These are phyloP conservation scores for Penicillium thymicola DNA, from an alignment of 2,329 filamentous ascomycete genomes.

Conservation along the genomic window DNA sequence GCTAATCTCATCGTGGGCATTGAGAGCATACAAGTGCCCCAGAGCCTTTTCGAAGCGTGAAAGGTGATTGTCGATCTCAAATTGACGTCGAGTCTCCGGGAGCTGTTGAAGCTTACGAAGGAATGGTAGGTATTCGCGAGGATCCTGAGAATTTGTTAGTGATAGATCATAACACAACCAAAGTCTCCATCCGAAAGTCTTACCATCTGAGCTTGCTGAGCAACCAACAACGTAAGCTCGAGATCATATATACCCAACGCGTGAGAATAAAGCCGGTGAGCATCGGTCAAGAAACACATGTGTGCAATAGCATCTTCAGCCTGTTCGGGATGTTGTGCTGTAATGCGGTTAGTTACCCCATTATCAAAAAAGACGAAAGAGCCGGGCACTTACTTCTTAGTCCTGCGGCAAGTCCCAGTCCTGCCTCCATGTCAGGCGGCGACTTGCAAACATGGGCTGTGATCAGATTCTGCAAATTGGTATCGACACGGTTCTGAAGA, in stretches of 20 bases:
- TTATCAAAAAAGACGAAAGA: not conserved
- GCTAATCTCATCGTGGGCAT: conserved; percentile 73
- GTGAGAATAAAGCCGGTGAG: conserved; percentile 86
- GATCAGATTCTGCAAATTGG: conserved; percentile 82
- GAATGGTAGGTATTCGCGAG: conserved; percentile 91
- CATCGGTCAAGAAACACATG: conserved; percentile 94
- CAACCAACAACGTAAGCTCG: conserved; percentile 82
- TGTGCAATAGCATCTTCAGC: conserved; percentile 91
- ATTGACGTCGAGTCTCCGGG: conserved; percentile 66
- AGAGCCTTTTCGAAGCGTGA: conserved; percentile 74
- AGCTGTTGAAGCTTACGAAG: conserved; percentile 81
- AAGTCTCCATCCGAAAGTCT: not conserved
- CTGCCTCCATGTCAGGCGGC: conserved; percentile 84
- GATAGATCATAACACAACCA: not conserved
- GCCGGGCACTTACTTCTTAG: conserved; percentile 49
- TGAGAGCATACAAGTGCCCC: conserved; percentile 67
- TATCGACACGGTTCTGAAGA: conserved; percentile 60
- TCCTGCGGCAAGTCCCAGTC: conserved; percentile 72
- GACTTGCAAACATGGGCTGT: conserved; percentile 92
- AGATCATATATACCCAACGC: conserved; percentile 89
- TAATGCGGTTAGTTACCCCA: conserved; percentile 11
- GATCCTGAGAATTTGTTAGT: conserved; percentile 56
- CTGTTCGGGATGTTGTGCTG: conserved; percentile 62
- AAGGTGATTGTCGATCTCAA: conserved; percentile 86
- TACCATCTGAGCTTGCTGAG: conserved; percentile 86